These are phyloP conservation scores for Dryas alaskensis DNA, from an alignment of 306 rosid species.

Conservation along the genomic window DNA sequence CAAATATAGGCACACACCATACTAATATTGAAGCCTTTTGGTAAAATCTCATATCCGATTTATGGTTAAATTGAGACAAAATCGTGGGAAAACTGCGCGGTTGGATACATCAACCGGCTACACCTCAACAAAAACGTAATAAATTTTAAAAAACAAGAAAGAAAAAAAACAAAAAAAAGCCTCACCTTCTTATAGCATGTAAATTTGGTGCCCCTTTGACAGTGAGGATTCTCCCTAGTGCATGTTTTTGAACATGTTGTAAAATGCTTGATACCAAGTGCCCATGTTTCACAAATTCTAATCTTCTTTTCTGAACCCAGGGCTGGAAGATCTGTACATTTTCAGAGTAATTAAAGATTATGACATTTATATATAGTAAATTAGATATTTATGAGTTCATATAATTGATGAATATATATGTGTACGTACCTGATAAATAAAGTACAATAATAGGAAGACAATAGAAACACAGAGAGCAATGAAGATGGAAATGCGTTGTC, in stretches of 20 bases:
- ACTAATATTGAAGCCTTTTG: no score
- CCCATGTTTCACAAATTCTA: constrained; percentile 21
- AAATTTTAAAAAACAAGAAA: not conserved
- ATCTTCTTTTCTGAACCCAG: constrained; percentile 24
- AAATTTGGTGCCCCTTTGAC: constrained; percentile 20
- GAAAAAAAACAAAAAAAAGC: not conserved
- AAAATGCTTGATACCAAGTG: constrained; percentile 11
- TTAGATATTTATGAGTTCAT: not conserved
- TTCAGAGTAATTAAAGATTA: not conserved
- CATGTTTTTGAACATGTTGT: constrained; percentile 18
- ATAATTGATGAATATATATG: not conserved
- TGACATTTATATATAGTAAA: not conserved
- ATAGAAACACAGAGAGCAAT: constrained; percentile 42
- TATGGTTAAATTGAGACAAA: no score
- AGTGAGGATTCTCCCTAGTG: constrained; percentile 17
- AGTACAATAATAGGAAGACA: constrained; percentile 30
- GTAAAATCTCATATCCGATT: no score
- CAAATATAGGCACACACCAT: no score
- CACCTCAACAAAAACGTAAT: not conserved
- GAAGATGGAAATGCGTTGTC: constrained; percentile 29
- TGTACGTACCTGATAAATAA: constrained; percentile 57
- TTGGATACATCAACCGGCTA: not conserved
- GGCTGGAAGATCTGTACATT: constrained; percentile 15
- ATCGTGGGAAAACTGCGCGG: no score
- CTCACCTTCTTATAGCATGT: constrained; percentile 15